Conservation (phyloP, 768 basidiomycete genomes). For the Fibroporia radiculosa region DNA sequence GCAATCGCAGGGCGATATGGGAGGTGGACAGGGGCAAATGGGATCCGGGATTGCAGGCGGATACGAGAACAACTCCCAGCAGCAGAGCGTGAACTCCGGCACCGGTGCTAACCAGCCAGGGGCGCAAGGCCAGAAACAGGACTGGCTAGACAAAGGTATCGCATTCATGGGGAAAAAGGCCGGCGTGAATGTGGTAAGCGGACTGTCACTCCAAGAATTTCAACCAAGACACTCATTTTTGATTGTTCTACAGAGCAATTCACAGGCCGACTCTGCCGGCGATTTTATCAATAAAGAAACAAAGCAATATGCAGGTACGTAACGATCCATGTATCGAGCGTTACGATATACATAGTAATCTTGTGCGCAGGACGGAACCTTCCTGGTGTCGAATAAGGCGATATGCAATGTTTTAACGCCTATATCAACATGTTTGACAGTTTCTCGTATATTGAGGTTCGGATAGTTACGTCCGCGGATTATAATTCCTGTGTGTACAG, state of each 20-base stretch:
- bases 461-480: too few species aligned
- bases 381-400: slow-evolving; percentile 18
- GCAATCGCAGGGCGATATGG: slow-evolving; percentile 13
- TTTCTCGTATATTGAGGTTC: too few species aligned
- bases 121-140: slow-evolving; percentile 12
- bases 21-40: slow-evolving; percentile 18
- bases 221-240: background rate
- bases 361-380: slow-evolving; percentile 16
- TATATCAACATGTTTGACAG: background rate
- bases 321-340: background rate
- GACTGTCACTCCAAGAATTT: too few species aligned
- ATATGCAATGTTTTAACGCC: background rate
- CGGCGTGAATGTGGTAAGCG: slow-evolving; percentile 18
- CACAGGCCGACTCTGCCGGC: slow-evolving; percentile 20
- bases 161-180: slow-evolving; percentile 15
- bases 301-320: slow-evolving; percentile 13
- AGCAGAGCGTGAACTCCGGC: slow-evolving; percentile 4
- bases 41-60: slow-evolving; percentile 22
- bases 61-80: slow-evolving; percentile 5
- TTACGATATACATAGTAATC: background rate
- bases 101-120: slow-evolving; percentile 5
- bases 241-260: slow-evolving; percentile 14
- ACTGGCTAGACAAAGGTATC: slow-evolving; percentile 24
- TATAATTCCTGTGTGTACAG: background rate
- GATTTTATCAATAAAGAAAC: slow-evolving; percentile 21